Conservation (phyloP, 2,329 filamentous ascomycete genomes). For the Metarhizium humberi region DNA sequence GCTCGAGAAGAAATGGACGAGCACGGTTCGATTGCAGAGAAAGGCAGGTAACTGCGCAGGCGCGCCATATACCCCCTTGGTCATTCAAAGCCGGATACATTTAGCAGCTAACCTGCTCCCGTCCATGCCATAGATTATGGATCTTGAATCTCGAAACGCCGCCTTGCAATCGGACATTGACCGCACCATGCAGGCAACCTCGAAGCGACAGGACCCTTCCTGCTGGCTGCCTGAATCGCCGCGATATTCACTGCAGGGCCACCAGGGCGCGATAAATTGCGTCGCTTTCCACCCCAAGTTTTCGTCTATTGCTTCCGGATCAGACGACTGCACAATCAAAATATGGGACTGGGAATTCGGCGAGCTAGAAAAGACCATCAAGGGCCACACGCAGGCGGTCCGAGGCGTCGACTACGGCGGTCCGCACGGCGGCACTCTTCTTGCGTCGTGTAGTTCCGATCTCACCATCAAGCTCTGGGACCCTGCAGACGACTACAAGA, state of each 20-base stretch:
- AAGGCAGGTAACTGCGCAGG: background rate
- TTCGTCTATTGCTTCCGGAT: constrained; percentile 83
- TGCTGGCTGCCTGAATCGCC: constrained; percentile 83
- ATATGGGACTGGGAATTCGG: constrained; percentile 97
- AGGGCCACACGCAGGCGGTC: constrained; percentile 84
- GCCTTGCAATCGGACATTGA: constrained; percentile 76
- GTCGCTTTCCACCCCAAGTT: constrained; percentile 94
- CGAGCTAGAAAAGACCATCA: constrained; percentile 80
- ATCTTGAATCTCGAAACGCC: constrained; percentile 68
- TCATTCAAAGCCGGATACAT: too few species aligned
- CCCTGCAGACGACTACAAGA: constrained; percentile 86
- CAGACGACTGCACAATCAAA: constrained; percentile 89
- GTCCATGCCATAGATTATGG: constrained; percentile 65
- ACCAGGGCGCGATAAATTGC: constrained; percentile 71
- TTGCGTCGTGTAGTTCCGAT: constrained; percentile 70
- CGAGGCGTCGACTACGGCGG: constrained; percentile 86
- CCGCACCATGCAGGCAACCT: constrained; percentile 66
- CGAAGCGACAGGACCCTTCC: constrained; percentile 67
- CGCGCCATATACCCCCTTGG: too few species aligned
- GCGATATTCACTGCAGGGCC: constrained; percentile 73
- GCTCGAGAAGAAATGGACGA: background rate
- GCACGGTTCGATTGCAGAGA: constrained; percentile 6
- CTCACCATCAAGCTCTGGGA: constrained; percentile 95
- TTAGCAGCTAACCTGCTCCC: background rate
- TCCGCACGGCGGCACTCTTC: constrained; percentile 42